Base-by-base conservation (phyloP, 2,329 filamentous ascomycete genomes). In the Colletotrichum sp. region DNA sequence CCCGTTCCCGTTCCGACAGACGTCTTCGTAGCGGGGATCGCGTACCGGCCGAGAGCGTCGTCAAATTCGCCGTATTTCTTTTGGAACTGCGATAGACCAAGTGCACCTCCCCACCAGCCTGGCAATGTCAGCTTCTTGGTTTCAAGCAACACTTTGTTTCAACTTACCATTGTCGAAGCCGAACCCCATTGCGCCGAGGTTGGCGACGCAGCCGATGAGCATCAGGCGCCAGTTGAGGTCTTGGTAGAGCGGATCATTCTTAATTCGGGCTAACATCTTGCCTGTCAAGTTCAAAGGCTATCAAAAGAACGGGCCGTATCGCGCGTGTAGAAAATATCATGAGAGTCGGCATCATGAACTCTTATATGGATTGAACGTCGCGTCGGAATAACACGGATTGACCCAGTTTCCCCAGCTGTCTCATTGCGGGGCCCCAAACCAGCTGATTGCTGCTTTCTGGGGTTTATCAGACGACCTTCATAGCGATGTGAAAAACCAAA, bases 161-260 rank as follows among this genome's bases (percentile, higher is more conserved):
- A 52, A 21, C 0, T 52, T 28, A 59, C 55, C 66, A 21, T 69
- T 69, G 21, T 69, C 66, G n/a, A 69, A 69, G 28, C 66, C 66
- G 68, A 65, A 64, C 0, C 60, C 60, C 26, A 71, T 36, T 5
- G 69, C 60, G n/a, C 39, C 69, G 2, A 64, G 60, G 15, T 64
- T 57, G 60, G 69, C 60, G 4, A 66, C 60, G 32, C 60, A 39
- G 30, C 60, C 69, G 26, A 71, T 71, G 12, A 64, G 59, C 24
- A 52, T 21, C 28, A 71, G 60, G 34, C 69, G 69, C 59, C 69
- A 71, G 26, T 71, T 71, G 44, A 64, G 69, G 59, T 71, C 69
- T 16, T 64, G 69, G 28, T 71, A 65, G 12, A 71, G 57, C 1
- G 69, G 69, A 26, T 71, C 69, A 52, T 71, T 36, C 30, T 71